Conservation (phyloP, 306 rosid genomes). For the Senna siamea region DNA sequence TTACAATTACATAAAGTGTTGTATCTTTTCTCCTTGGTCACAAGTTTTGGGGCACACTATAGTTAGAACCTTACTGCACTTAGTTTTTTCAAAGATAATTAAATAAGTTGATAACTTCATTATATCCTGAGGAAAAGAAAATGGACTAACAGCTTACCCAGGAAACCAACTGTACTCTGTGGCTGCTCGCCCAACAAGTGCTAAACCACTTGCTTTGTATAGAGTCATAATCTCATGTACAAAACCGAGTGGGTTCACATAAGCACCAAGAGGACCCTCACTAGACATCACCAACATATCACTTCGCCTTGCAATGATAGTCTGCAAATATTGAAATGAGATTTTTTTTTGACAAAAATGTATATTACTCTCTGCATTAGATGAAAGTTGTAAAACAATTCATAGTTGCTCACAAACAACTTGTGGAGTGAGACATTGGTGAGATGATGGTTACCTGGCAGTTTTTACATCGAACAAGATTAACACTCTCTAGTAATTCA, state of each 20-base stretch:
- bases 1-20: constrained; percentile 8
- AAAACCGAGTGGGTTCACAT: constrained; percentile 70
- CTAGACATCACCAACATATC: constrained; percentile 95
- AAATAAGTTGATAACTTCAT: constrained; percentile 27
- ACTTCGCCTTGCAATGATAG: constrained; percentile 78
- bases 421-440: neutral
- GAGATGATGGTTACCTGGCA: constrained; percentile 64
- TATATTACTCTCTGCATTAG: constrained; percentile 23
- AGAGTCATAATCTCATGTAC: constrained; percentile 93
- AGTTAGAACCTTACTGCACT: constrained; percentile 12
- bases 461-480: constrained; percentile 74
- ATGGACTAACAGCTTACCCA: constrained; percentile 65
- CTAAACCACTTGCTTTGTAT: constrained; percentile 74
- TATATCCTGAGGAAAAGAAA: constrained; percentile 35
- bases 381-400: constrained; percentile 25
- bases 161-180: constrained; percentile 97
- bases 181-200: constrained; percentile 60
- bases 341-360: neutral
- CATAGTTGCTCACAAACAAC: neutral
- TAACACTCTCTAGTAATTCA: constrained; percentile 81
- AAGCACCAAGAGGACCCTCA: constrained; percentile 98
- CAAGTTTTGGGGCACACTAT: neutral
- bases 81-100: neutral
- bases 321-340: constrained; percentile 55
- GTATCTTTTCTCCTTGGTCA: neutral